Conservation (phyloP, 2,329 filamentous ascomycete genomes). For the Akanthomyces uredinophilus region DNA sequence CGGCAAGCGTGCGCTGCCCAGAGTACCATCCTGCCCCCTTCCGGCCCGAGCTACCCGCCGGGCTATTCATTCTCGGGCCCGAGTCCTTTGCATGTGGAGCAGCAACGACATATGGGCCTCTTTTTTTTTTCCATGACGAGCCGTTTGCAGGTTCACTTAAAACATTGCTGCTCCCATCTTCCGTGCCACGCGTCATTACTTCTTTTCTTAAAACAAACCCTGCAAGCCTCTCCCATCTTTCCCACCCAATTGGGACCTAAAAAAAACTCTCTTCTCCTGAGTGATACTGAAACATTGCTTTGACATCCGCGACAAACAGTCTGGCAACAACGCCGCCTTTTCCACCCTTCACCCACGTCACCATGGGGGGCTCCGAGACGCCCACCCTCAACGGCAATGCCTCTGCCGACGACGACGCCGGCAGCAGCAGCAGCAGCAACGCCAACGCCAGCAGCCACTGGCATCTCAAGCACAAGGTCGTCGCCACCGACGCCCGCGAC, state of each 20-base stretch:
- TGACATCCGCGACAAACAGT: neutral
- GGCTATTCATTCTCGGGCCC: neutral
- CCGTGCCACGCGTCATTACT: neutral
- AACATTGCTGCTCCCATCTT: neutral
- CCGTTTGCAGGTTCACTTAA: neutral
- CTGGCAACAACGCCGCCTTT: neutral
- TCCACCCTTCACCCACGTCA: neutral
- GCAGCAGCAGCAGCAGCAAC: neutral
- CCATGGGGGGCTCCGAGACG: conserved; percentile 10
- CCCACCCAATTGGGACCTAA: neutral
- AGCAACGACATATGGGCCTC: neutral
- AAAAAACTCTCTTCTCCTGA: no score
- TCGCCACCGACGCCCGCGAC: conserved; percentile 38
- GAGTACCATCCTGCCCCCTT: no score
- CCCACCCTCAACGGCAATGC: conserved; percentile 4
- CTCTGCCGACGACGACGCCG: neutral
- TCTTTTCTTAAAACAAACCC: neutral
- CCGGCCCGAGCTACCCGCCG: neutral
- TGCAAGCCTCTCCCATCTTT: neutral
- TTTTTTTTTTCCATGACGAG: neutral
- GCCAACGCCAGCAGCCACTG: no score
- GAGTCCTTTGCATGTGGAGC: no score
- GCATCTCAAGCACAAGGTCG: conserved; percentile 44
- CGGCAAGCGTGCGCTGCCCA: no score
- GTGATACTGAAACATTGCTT: neutral